Percentiles rank a stretch among this genome's conserved stretches.
Conservation (phyloP, 2,329 filamentous ascomycete genomes). For the Xylaria sp. region DNA sequence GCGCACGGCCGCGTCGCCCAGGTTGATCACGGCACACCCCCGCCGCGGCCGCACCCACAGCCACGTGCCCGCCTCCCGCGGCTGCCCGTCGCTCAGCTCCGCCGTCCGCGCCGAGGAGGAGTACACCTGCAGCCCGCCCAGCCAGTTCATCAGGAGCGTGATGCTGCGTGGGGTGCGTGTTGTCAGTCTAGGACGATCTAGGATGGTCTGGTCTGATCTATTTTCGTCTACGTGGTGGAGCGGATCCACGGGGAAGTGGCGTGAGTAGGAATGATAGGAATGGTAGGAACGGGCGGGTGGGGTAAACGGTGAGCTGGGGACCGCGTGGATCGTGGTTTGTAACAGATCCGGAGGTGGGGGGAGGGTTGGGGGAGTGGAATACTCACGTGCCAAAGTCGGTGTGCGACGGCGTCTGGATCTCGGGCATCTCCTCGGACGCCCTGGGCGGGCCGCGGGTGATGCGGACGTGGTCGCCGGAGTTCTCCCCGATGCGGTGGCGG, state of each 20-base stretch:
- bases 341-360: background rate
- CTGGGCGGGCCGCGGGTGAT: constrained; percentile 37
- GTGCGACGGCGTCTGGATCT: constrained; percentile 39
- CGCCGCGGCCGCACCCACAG: constrained; percentile 41
- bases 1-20: constrained; percentile 43
- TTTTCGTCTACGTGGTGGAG: no score
- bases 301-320: no score
- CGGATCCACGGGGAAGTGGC: no score
- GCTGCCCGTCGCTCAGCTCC: constrained; percentile 28
- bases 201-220: no score
- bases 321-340: no score
- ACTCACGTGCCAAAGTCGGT: constrained; percentile 43
- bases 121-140: constrained; percentile 44
- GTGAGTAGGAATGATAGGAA: no score
- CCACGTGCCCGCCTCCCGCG: constrained; percentile 38
- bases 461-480: constrained; percentile 38
- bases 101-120: constrained; percentile 35
- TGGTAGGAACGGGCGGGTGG: no score
- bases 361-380: background rate
- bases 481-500: constrained; percentile 35
- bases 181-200: background rate
- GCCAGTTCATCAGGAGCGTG: constrained; percentile 44
- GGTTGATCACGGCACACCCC: constrained; percentile 43
- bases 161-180: constrained; percentile 27
- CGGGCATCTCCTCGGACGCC: constrained; percentile 35